A percentile compares a stretch with the other conserved stretches of the same genome.
phyloP scores from a whole-genome alignment of 139 green algal genomes.

The Penium margaritaceum region DNA sequence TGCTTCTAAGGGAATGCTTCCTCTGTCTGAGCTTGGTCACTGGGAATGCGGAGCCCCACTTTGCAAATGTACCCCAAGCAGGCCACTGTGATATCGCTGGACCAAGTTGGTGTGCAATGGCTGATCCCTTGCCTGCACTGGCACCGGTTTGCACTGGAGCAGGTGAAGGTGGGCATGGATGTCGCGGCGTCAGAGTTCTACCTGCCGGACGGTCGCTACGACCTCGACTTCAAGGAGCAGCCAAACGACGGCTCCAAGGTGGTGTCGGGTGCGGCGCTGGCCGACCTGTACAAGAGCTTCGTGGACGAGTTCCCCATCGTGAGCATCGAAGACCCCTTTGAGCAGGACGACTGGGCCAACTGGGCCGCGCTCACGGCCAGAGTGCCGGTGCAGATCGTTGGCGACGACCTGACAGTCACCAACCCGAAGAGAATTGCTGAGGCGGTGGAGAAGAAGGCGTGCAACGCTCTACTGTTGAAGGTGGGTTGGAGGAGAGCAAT shows the following conservation, averaged over 20 bases:
- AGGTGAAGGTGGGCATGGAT: constrained; percentile 96
- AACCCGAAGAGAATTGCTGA: constrained; percentile 85
- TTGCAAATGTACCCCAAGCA: no score
- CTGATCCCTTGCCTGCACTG: constrained; percentile 52
- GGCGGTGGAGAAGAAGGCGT: constrained; percentile 84
- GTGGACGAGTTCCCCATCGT: constrained; percentile 80
- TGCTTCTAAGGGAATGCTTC: no score
- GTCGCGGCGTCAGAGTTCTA: constrained; percentile 89
- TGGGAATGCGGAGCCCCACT: no score
- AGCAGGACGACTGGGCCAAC: constrained; percentile 93
- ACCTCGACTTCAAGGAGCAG: constrained; percentile 91
- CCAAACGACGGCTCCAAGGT: constrained; percentile 74
- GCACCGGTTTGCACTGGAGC: no score
- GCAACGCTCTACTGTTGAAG: constrained; percentile 87
- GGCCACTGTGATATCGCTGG: no score
- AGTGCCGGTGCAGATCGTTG: constrained; percentile 72
- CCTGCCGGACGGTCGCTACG: constrained; percentile 74
- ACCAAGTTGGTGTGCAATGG: no score
- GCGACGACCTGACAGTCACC: constrained; percentile 94
- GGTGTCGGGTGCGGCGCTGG: constrained; percentile 73
- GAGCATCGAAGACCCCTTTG: constrained; percentile 97
- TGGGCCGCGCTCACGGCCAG: constrained; percentile 64
- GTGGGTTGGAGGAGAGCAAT: no score
- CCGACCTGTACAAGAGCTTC: constrained; percentile 76
- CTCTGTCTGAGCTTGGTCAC: no score